phyloP scores from a whole-genome alignment of 192 early-diverging fungal genomes.

The Coemansia erecta region DNA sequence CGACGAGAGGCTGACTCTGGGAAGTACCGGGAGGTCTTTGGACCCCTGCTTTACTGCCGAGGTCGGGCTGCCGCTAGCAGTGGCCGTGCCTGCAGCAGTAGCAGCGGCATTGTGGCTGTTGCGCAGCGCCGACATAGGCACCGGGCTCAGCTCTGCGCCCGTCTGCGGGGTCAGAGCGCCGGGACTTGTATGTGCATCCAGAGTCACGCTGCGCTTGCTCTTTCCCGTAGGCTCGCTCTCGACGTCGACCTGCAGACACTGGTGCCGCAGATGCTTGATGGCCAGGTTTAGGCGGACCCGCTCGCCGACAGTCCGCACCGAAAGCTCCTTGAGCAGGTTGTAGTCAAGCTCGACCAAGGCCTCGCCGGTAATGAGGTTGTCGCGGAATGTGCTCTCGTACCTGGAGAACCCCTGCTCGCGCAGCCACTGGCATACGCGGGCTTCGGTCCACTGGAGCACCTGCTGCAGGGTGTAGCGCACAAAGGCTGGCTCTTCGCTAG shows the following conservation, averaged over 20 bases:
- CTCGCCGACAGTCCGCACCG: conserved; percentile 78
- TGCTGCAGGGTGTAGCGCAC: conserved; percentile 46
- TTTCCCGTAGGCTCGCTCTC: conserved; percentile 9
- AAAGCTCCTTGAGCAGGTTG: conserved; percentile 76
- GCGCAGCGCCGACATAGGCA: conserved; percentile 26
- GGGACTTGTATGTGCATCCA: background rate
- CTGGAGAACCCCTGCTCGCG: conserved; percentile 55
- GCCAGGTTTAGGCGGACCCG: conserved; percentile 74
- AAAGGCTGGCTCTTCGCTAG: background rate
- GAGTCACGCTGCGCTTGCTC: conserved; percentile 4
- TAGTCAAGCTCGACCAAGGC: conserved; percentile 83
- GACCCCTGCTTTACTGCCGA: background rate
- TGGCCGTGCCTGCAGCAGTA: conserved; percentile 7
- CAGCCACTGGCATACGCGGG: conserved; percentile 56
- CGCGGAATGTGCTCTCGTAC: conserved; percentile 56
- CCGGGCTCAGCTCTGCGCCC: conserved; percentile 7
- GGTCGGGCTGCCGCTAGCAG: background rate
- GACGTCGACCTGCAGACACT: conserved; percentile 53
- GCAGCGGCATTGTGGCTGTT: conserved; percentile 13
- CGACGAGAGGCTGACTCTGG: conserved; percentile 32
- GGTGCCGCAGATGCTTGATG: conserved; percentile 68
- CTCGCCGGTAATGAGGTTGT: conserved; percentile 80
- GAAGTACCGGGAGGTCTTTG: conserved; percentile 32
- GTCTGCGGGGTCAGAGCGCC: conserved; percentile 9
- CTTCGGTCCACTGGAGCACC: conserved; percentile 54